Base-by-base conservation (phyloP, 805 yeast species). In the Yarrowia deformans region DNA sequence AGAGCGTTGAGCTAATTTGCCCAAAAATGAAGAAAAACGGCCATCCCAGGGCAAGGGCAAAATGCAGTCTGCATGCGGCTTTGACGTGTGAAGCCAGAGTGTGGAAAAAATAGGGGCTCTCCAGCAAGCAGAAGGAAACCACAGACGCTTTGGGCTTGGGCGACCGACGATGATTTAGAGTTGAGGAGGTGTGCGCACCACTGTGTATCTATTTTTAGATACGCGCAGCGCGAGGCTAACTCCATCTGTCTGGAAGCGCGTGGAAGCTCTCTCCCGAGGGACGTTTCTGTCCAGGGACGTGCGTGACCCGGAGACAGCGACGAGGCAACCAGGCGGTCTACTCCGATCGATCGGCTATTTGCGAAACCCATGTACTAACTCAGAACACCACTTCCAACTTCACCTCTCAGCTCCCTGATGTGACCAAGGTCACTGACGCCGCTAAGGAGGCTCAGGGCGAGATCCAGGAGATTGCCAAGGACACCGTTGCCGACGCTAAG, bases 401-500 rank as follows among this genome's bases (percentile, higher is more conserved):
- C 64, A 56, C 66, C 52, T 43, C 66, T 42, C 45, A 43, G 13
- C 66, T 60, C 13, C 66, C 66, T 37, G 50, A 43, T 34, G 66
- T 45, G 40, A 1, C 66, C 42, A 32, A 43, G 52, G 18, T 60
- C 42, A 43, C 42, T 13, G 66, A 60, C 52, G 66, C 66, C 52
- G 66, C 66, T 52, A 43, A 60, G 66, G 66, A 60, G 66, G 55
- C 70, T 14, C 34, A 32, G 39, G 66, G 42, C 18, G 50, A 50
- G 69, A 61, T 56, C 64, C 67, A 61, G 55, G 71, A 70, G 52
- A 42, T 66, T 29, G 56, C 64, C 54, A 46, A 66, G 70, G 71
- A 69, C 54, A 68, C 39, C 45, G 42, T 46, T n/a, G 35, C 52
- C 19, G 68, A 55, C 40, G 68, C 54, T 34, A 58, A 69, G 60